Evolutionary conservation across 2,329 filamentous ascomycete genomes (phyloP), one percentile per base, ranked within the genome.

Genomic region (Penicillium sp.): DNA sequence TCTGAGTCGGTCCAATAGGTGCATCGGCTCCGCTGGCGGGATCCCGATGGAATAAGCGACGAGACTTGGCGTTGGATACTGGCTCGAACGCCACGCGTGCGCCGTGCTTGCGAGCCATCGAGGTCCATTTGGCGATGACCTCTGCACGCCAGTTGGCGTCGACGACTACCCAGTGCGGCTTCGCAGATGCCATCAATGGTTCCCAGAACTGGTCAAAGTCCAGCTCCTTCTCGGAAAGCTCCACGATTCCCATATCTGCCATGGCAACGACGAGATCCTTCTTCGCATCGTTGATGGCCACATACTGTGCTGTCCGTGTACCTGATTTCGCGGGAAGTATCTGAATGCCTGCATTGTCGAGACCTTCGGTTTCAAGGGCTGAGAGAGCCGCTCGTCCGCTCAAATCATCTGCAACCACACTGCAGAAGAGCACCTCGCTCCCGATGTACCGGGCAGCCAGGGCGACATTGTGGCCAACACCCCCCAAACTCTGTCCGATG

Each of bases 381-480:
- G 81, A 75, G 0, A 94, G 68, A 9, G 93, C 82, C 6, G 85
- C 85, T 34, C 79, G 80, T 12, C 91, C 93, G 48, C 87, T 85
- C 2, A 82, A 59, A 63, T 97, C 91, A 61, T 90, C 80, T 11
- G 86, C 90, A 8, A 95, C 79, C 53, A 89, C 79, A 60, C 87
- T 95, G 69, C 85, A 90, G 12, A 96, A 80, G 24, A 81, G 78
- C 6, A 93, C 86, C 11, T 72, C 70, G 34, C 76, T 80, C 36
- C 80, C 82, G 50, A 86, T 78, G 29, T 84, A 78, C 56, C 90
- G 86, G 1, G 88, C 84, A 39, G 91, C 90, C 41, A 89, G 79
- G 12, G 93, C 89, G 39, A 97, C 88, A 61, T 97, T 97, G 62
- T 90, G 85, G 5, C 88, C 93, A 6, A 97, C 93, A 5, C 93